Conservation (phyloP, 1,284 basidiomycete genomes). For the Trametes sp. region DNA sequence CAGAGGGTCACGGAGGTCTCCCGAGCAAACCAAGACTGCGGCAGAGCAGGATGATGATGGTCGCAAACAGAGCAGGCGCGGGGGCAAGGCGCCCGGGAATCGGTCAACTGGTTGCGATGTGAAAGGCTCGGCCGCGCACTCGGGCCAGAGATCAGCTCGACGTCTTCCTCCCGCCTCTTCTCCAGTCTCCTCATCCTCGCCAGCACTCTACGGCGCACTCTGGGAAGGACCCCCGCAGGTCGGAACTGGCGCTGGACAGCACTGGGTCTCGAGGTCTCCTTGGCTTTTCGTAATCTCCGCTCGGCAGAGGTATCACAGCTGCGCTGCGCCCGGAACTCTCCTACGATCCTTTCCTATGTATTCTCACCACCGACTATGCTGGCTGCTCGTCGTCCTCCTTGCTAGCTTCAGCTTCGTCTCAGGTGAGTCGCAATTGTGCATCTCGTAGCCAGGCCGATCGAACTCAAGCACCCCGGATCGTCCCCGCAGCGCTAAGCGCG, state of each 20-base stretch:
- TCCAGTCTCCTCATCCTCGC: slow-evolving; percentile 6
- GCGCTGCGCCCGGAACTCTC: slow-evolving; percentile 16
- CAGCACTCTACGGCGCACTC: slow-evolving; percentile 8
- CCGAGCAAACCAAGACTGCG: slow-evolving; percentile 4
- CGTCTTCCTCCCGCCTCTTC: slow-evolving; percentile 4
- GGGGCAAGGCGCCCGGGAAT: slow-evolving; percentile 4
- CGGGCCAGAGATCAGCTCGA: slow-evolving; percentile 5
- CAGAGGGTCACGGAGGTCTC: not conserved
- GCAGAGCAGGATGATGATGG: slow-evolving; percentile 22
- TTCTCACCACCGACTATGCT: slow-evolving; percentile 29
- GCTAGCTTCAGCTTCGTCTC: slow-evolving; percentile 26
- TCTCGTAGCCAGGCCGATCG: not conserved
- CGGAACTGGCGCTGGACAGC: slow-evolving; percentile 34
- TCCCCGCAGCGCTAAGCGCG: slow-evolving; percentile 44
- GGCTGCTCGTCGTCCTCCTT: slow-evolving; percentile 25
- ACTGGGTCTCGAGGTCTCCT: slow-evolving; percentile 17
- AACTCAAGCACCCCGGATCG: slow-evolving; percentile 4
- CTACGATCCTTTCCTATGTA: slow-evolving; percentile 32
- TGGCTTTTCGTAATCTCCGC: slow-evolving; percentile 26
- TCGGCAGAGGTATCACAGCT: slow-evolving; percentile 19
- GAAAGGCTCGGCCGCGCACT: not conserved
- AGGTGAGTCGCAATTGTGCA: slow-evolving; percentile 19
- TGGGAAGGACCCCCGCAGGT: slow-evolving; percentile 32
- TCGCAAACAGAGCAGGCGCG: slow-evolving; percentile 11
- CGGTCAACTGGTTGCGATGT: slow-evolving; percentile 15